Conservation (phyloP, 306 rosid genomes). For the Begonia peltatifolia region DNA sequence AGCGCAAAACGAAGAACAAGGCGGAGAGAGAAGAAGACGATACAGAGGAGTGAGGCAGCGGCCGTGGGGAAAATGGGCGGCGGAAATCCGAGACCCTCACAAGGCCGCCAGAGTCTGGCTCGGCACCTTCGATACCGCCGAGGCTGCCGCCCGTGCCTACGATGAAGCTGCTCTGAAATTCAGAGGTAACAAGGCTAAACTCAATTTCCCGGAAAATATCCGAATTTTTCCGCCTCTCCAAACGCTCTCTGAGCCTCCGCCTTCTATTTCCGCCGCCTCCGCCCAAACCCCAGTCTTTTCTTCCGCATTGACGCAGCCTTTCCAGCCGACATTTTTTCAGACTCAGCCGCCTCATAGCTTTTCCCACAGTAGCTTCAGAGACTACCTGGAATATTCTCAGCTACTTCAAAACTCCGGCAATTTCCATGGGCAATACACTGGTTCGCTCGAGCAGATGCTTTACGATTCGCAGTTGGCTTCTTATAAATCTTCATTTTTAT, state of each 20-base stretch:
- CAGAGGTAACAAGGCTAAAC: conserved; percentile 89
- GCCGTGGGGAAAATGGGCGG: conserved; percentile 99
- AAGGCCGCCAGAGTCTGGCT: conserved; percentile 98
- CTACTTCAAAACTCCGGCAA: conserved; percentile 42
- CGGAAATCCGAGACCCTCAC: conserved; percentile 89
- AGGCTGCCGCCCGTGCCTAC: conserved; percentile 88
- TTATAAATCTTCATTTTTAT: conserved; percentile 22
- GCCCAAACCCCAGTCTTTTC: background rate
- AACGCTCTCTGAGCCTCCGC: background rate
- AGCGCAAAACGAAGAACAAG: conserved; percentile 24
- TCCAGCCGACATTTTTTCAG: conserved; percentile 12
- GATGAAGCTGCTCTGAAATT: conserved; percentile 87
- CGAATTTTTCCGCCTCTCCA: conserved; percentile 21
- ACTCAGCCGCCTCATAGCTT: background rate
- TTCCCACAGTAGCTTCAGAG: conserved; percentile 21
- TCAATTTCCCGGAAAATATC: conserved; percentile 85
- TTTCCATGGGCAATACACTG: conserved; percentile 28
- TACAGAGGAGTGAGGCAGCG: conserved; percentile 95
- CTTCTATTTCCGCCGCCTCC: background rate
- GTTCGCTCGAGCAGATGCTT: conserved; percentile 41
- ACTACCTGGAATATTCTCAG: conserved; percentile 63
- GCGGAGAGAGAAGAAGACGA: conserved; percentile 48
- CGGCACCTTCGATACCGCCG: conserved; percentile 92
- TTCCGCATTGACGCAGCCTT: background rate
- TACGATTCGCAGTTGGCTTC: conserved; percentile 38